Evolutionary conservation across 1,284 basidiomycete genomes (phyloP), one percentile per base, ranked within the genome.

Genomic region (Irpex sp.): DNA sequence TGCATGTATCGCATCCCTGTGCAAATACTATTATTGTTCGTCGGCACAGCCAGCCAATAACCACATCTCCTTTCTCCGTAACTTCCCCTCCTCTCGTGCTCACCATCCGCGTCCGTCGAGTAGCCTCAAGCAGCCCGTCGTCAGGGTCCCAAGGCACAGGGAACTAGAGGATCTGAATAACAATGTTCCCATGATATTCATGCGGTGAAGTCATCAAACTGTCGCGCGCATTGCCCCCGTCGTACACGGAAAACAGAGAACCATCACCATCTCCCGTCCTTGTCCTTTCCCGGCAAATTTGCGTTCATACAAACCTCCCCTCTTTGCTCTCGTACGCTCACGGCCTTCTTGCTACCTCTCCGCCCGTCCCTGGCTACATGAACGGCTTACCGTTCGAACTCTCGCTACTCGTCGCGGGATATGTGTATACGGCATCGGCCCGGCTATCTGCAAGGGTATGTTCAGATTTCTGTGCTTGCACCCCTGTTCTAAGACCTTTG

Each of bases 381-480:
- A 57, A 57, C 35, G 16, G n/a, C 37, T 23, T 57, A n/a, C 56
- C 56, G 14, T 19, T 57, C 33, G 56, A 57, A 42, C 56, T 57
- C 8, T 14, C 21, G 12, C 35, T 57, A 4, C 33, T 47, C 23
- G 36, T 57, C 36, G 36, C 21, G 23, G 35, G 21, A 18, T 56
- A 23, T 28, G 23, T 23, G 33, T 18, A 33, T 23, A 28, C 54
- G 12, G 28, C 23, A 18, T 12, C 18, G 21, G 28, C 23, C n/a
- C 23, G 54, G 28, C 54, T 35, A 9, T 36, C 54, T 28, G 23
- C 28, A 18, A 37, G 54, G 23, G 23, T 33, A 23, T 10, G 54
- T 56, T n/a, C 6, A 5, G 28, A 18, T 28, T 12, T 56, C 36
- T 28, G 33, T 28, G 56, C 7, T 39, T 23, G 35, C 39, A 21